phyloP scores from a whole-genome alignment of 345 rosid species.

The Noccaea bulbosa region DNA sequence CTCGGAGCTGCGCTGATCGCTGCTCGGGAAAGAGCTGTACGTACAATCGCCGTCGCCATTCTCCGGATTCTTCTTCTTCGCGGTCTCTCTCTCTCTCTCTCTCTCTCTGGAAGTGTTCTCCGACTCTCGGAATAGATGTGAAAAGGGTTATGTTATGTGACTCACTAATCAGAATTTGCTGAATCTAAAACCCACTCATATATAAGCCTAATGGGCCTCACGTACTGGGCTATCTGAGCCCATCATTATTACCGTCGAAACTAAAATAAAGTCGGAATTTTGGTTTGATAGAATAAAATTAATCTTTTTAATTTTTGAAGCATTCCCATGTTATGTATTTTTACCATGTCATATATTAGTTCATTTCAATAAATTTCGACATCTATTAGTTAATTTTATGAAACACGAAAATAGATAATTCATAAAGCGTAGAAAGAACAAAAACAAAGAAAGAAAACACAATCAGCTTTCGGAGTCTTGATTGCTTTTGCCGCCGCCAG shows the following conservation, averaged over 20 bases:
- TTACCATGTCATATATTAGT: too few relatives aligned
- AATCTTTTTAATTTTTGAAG: too few relatives aligned
- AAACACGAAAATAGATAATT: too few relatives aligned
- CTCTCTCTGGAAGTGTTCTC: conserved; percentile 1
- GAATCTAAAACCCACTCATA: not conserved
- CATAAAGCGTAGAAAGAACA: too few relatives aligned
- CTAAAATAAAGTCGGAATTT: too few relatives aligned
- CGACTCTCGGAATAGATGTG: not conserved
- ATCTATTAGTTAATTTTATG: too few relatives aligned
- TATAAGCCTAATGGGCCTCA: conserved; percentile 20
- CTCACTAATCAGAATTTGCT: not conserved
- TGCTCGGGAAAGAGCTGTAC: conserved; percentile 71
- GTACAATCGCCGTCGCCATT: conserved; percentile 78
- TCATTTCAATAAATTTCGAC: too few relatives aligned
- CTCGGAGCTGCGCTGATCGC: conserved; percentile 59
- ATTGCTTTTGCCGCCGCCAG: not conserved
- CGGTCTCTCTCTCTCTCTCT: conserved; percentile 3
- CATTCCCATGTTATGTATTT: too few relatives aligned
- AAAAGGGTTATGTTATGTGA: not conserved
- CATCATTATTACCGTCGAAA: too few relatives aligned
- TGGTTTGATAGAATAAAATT: too few relatives aligned
- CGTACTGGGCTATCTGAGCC: not conserved
- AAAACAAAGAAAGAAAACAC: not conserved
- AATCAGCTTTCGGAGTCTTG: not conserved
- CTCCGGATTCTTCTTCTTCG: conserved; percentile 5